Conservation (phyloP, 371 early-diverging fungal genomes). For the Apophysomyces sp. region DNA sequence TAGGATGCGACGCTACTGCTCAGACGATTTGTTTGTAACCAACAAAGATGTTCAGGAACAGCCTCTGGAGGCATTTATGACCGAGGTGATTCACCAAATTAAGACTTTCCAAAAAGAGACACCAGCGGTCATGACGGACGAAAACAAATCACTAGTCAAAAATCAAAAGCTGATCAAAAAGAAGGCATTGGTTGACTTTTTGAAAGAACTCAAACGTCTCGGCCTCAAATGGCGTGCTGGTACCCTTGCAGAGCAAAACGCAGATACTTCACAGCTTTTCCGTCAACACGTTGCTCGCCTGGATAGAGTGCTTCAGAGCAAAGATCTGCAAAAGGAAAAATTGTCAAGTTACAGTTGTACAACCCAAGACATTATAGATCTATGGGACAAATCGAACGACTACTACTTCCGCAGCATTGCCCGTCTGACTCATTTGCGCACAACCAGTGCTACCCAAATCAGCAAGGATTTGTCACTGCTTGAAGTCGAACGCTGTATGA, state of each 20-base stretch:
- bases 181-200: constrained; percentile 85
- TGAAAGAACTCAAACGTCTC: constrained; percentile 76
- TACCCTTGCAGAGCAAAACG: constrained; percentile 37
- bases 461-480: constrained; percentile 69
- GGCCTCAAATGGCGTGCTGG: constrained; percentile 76
- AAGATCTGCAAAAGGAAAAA: constrained; percentile 26
- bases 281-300: constrained; percentile 31
- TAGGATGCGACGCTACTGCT: constrained; percentile 33
- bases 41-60: constrained; percentile 19
- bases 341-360: constrained; percentile 23
- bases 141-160: constrained; percentile 67
- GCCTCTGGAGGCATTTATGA: constrained; percentile 48
- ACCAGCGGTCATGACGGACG: constrained; percentile 60
- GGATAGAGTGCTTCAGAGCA: constrained; percentile 22
- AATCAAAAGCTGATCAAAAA: constrained; percentile 81
- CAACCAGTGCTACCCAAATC: constrained; percentile 52
- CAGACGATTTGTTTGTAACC: constrained; percentile 29
- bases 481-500: constrained; percentile 71
- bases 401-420: constrained; percentile 76
- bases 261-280: constrained; percentile 36
- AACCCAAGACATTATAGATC: constrained; percentile 28
- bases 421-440: constrained; percentile 65
- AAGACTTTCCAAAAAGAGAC: constrained; percentile 68
- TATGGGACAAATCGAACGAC: constrained; percentile 66
- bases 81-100: constrained; percentile 49